Evolutionary conservation across 2,329 filamentous ascomycete species (phyloP).

Genomic region (Fusarium lateritium): DNA sequence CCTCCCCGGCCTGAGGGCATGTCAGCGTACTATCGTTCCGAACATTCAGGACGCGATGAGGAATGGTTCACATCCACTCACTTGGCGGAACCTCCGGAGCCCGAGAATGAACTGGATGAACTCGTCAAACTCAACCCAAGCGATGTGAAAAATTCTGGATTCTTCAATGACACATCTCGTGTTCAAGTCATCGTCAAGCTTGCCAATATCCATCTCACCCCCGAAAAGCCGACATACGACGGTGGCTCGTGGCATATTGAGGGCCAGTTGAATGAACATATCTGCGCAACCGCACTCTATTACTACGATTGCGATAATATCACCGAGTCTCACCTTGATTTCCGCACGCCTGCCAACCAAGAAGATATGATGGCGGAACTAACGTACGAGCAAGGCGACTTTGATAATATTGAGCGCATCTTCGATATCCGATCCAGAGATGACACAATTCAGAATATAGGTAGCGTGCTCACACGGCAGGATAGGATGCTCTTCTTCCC

Average conservation of each 20-base stretch:
- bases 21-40: conserved; percentile 37
- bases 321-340: conserved; percentile 64
- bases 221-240: conserved; percentile 67
- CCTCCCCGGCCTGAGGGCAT: conserved; percentile 31
- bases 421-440: conserved; percentile 52
- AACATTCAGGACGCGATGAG: conserved; percentile 44
- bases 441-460: conserved; percentile 57
- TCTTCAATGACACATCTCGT: conserved; percentile 50
- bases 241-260: conserved; percentile 71
- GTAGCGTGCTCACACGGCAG: conserved; percentile 61
- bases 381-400: conserved; percentile 53
- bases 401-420: conserved; percentile 52
- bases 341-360: conserved; percentile 60
- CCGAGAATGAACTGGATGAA: conserved; percentile 5
- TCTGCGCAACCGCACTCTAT: conserved; percentile 74
- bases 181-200: conserved; percentile 77
- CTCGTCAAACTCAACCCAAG: conserved; percentile 29
- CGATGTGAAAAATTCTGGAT: conserved; percentile 48
- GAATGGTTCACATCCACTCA: conserved; percentile 52
- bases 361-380: conserved; percentile 48
- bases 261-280: conserved; percentile 72
- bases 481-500: conserved; percentile 70
- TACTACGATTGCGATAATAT: conserved; percentile 75
- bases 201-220: conserved; percentile 72
- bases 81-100: conserved; percentile 16